Evolutionary conservation across 768 basidiomycete genomes (phyloP).

Genomic region (Cytidiella melzeri): DNA sequence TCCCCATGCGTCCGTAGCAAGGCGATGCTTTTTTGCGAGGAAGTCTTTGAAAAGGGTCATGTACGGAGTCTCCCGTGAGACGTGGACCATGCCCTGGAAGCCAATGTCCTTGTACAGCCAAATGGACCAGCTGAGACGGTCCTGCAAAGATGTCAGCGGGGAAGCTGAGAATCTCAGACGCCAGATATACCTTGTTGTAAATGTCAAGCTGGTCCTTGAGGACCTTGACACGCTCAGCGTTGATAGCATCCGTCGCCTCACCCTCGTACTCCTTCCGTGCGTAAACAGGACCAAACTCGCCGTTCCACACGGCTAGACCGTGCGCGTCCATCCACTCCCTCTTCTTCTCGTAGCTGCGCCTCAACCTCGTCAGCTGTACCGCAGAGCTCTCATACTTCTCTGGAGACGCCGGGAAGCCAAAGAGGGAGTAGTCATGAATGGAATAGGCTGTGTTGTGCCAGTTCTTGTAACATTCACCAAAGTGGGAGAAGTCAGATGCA

Average conservation of each 20-base stretch:
- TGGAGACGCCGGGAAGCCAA: constrained; percentile 61
- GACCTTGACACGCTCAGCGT: constrained; percentile 59
- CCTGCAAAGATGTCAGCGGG: constrained; percentile 11
- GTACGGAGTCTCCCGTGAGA: constrained; percentile 64
- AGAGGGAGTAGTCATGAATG: constrained; percentile 75
- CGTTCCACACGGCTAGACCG: constrained; percentile 69
- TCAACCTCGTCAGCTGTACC: constrained; percentile 47
- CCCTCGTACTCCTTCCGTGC: constrained; percentile 51
- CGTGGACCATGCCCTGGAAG: constrained; percentile 80
- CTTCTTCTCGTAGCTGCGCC: constrained; percentile 65
- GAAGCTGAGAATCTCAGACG: neutral
- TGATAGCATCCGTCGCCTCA: constrained; percentile 56
- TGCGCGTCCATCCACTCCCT: constrained; percentile 70
- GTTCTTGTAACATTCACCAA: constrained; percentile 46
- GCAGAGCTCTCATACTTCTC: constrained; percentile 49
- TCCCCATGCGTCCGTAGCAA: constrained; percentile 78
- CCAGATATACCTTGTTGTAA: constrained; percentile 47
- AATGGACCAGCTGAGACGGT: constrained; percentile 70
- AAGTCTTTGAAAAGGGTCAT: constrained; percentile 64
- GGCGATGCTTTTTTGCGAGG: constrained; percentile 71
- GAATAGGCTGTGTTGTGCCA: constrained; percentile 74
- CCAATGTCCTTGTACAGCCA: constrained; percentile 88
- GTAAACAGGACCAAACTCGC: constrained; percentile 86
- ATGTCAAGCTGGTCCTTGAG: constrained; percentile 70
- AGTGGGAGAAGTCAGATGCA: constrained; percentile 69